Evolutionary conservation across 164 flowering plant genomes (phyloP).

Genomic region (Dillenia turbinata): DNA sequence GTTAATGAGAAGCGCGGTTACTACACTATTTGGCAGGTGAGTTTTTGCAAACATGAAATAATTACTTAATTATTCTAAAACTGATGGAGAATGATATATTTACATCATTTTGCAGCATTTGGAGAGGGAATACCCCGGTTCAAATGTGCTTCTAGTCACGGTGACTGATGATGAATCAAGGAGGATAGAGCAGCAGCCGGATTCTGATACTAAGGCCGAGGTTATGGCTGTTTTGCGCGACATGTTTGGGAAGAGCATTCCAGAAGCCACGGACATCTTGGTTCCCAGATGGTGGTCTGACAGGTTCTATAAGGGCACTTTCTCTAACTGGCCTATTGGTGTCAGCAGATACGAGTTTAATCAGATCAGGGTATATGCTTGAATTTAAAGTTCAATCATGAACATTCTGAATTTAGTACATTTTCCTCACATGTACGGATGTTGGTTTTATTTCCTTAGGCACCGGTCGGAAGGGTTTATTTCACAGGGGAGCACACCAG

Average conservation of each 20-base stretch:
- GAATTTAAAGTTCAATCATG: background rate
- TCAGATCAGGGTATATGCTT: slow-evolving; percentile 28
- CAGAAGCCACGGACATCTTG: slow-evolving; percentile 34
- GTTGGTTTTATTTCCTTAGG: slow-evolving; percentile 13
- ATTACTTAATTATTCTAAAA: background rate
- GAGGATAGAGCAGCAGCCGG: slow-evolving; percentile 40
- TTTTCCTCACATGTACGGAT: background rate
- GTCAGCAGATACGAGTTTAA: slow-evolving; percentile 21
- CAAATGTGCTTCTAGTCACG: slow-evolving; percentile 35
- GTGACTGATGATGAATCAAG: slow-evolving; percentile 41
- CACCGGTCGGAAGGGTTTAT: slow-evolving; percentile 41
- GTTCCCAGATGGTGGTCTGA: slow-evolving; percentile 45
- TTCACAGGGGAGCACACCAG: slow-evolving; percentile 50
- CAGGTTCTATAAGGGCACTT: slow-evolving; percentile 35
- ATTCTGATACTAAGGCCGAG: slow-evolving; percentile 33
- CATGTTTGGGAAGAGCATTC: slow-evolving; percentile 46
- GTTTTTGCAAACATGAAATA: background rate
- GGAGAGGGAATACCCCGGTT: slow-evolving; percentile 36
- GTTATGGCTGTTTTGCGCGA: slow-evolving; percentile 36
- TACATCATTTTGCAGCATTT: slow-evolving; percentile 26
- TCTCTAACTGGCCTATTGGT: slow-evolving; percentile 42
- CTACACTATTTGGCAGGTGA: slow-evolving; percentile 50
- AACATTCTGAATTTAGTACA: background rate
- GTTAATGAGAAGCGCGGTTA: slow-evolving; percentile 26
- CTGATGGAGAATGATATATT: background rate